These are phyloP conservation scores for Voacanga thouarsii DNA, from an alignment of 257 asterid species.

Conservation along the genomic window DNA sequence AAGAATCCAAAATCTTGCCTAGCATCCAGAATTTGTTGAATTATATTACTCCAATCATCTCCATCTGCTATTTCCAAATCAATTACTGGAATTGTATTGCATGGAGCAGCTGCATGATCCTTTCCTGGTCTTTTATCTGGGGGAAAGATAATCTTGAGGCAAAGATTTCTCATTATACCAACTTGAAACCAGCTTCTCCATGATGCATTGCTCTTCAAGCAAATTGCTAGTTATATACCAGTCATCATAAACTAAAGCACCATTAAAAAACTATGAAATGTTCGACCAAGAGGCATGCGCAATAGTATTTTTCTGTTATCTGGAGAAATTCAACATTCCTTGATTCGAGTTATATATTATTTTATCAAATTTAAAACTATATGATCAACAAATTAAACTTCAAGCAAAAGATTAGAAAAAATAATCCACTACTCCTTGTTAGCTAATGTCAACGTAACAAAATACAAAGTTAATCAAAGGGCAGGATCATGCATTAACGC, in stretches of 20 bases:
- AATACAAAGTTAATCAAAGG: too few species aligned
- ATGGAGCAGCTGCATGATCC: background rate
- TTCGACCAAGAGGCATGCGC: background rate
- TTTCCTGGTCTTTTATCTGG: slow-evolving; percentile 24
- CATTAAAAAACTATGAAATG: background rate
- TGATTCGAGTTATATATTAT: background rate
- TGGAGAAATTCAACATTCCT: background rate
- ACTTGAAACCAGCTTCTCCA: slow-evolving; percentile 13
- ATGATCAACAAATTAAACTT: background rate
- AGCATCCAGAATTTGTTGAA: slow-evolving; percentile 38
- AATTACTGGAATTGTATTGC: slow-evolving; percentile 23
- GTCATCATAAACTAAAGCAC: background rate
- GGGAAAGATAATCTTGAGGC: slow-evolving; percentile 26
- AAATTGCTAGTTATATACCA: background rate
- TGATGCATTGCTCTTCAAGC: background rate
- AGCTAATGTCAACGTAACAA: background rate
- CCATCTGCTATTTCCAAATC: slow-evolving; percentile 17
- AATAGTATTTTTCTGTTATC: background rate
- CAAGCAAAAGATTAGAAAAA: background rate
- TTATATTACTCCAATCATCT: slow-evolving; percentile 7
- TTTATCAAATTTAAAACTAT: background rate
- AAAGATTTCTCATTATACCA: slow-evolving; percentile 18
- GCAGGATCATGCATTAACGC: too few species aligned
- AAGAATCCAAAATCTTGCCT: slow-evolving; percentile 50
- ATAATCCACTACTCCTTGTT: background rate